phyloP scores from a whole-genome alignment of 306 rosid species.

The Rosa rugosa region DNA sequence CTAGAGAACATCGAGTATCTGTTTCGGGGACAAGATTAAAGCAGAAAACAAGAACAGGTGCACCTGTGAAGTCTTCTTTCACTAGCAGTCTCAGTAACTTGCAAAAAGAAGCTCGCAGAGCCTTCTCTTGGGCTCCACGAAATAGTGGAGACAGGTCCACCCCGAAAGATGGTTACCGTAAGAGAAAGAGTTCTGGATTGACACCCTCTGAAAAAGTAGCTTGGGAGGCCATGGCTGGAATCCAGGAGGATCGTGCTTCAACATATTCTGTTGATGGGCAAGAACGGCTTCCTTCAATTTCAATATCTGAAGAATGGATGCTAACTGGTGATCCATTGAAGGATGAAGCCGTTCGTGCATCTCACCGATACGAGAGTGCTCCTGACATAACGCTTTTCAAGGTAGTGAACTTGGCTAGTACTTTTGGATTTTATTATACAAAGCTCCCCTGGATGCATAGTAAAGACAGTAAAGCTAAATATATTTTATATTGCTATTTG shows the following conservation, averaged over 20 bases:
- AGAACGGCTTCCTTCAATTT: slow-evolving; percentile 84
- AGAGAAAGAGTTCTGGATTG: slow-evolving; percentile 95
- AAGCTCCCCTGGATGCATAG: neutral
- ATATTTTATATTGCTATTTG: neutral
- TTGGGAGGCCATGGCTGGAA: slow-evolving; percentile 99
- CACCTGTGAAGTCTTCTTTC: slow-evolving; percentile 64
- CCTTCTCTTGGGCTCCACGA: slow-evolving; percentile 95
- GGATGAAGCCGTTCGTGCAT: slow-evolving; percentile 73
- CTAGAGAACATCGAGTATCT: slow-evolving; percentile 87
- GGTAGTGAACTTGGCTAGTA: slow-evolving; percentile 47
- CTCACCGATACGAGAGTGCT: slow-evolving; percentile 92
- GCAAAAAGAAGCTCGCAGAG: slow-evolving; percentile 96
- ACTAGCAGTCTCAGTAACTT: slow-evolving; percentile 86
- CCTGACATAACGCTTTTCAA: slow-evolving; percentile 92
- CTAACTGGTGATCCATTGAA: slow-evolving; percentile 76
- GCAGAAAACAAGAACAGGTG: slow-evolving; percentile 73
- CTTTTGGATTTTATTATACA: neutral
- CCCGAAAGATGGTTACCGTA: slow-evolving; percentile 83
- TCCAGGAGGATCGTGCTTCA: slow-evolving; percentile 84
- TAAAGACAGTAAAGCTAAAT: neutral
- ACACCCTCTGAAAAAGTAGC: slow-evolving; percentile 87
- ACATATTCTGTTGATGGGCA: slow-evolving; percentile 83
- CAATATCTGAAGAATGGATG: slow-evolving; percentile 96
- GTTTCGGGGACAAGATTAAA: slow-evolving; percentile 74
- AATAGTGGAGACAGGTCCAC: slow-evolving; percentile 68